Conservation (phyloP, 805 yeast genomes). For the Jamesozyma gamospora region DNA sequence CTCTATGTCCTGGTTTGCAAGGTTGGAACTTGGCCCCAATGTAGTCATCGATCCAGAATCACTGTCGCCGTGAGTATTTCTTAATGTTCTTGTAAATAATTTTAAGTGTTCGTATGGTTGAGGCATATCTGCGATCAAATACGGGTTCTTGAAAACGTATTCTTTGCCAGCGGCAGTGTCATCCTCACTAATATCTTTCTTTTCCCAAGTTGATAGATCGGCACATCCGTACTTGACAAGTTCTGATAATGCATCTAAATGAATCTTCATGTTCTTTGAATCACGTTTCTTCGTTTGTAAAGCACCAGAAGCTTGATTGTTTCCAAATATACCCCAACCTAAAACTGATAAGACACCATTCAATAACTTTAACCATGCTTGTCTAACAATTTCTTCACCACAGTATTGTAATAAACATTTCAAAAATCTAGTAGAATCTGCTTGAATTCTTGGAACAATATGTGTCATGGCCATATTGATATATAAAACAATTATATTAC, state of each 20-base stretch:
- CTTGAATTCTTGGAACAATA: constrained; percentile 63
- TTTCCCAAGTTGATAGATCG: not conserved
- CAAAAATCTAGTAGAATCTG: constrained; percentile 63
- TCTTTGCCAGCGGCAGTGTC: not conserved
- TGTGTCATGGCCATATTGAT: constrained; percentile 92
- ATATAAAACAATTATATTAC: constrained; percentile 54
- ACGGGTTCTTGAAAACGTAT: constrained; percentile 21
- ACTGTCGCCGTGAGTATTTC: constrained; percentile 3
- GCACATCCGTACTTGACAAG: constrained; percentile 37
- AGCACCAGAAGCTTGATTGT: constrained; percentile 13
- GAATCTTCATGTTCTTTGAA: constrained; percentile 20
- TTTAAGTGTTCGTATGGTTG: constrained; percentile 58
- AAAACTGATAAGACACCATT: constrained; percentile 57
- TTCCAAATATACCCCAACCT: constrained; percentile 49
- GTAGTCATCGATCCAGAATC: constrained; percentile 13
- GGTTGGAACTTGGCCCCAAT: constrained; percentile 1
- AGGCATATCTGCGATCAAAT: constrained; percentile 46
- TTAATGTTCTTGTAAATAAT: constrained; percentile 39
- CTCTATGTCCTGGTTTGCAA: constrained; percentile 18
- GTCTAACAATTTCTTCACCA: constrained; percentile 45
- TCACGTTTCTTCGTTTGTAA: constrained; percentile 17
- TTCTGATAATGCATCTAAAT: constrained; percentile 31
- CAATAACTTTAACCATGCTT: constrained; percentile 61
- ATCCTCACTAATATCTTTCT: constrained; percentile 1
- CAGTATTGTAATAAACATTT: constrained; percentile 47